Conservation (phyloP, 164 flowering plant species). For the Magnolia officinalis region DNA sequence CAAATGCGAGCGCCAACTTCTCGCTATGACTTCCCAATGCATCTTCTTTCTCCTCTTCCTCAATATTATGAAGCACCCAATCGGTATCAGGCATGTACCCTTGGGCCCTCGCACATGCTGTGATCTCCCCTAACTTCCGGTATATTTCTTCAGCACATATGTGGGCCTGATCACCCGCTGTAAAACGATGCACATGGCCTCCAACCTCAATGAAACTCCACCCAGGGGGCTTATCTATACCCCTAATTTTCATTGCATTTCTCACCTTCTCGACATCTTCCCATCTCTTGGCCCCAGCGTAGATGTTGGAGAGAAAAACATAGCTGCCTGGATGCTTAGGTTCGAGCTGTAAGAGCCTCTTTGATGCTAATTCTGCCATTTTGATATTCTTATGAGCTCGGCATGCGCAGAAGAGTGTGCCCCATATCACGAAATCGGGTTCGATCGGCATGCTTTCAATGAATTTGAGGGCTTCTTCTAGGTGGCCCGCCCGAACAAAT, state of each 20-base stretch:
- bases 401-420: slow-evolving; percentile 56
- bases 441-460: slow-evolving; percentile 39
- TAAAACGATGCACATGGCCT: slow-evolving; percentile 36
- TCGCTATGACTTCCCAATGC: slow-evolving; percentile 49
- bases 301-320: slow-evolving; percentile 44
- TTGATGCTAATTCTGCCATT: slow-evolving; percentile 41
- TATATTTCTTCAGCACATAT: slow-evolving; percentile 24
- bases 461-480: slow-evolving; percentile 40
- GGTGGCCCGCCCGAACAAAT: slow-evolving; percentile 45
- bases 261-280: slow-evolving; percentile 48
- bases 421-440: slow-evolving; percentile 59
- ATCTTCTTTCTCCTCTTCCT: slow-evolving; percentile 60
- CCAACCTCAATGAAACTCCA: slow-evolving; percentile 49
- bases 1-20: slow-evolving; percentile 46
- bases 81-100: slow-evolving; percentile 47
- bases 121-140: slow-evolving; percentile 36
- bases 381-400: slow-evolving; percentile 41
- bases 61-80: slow-evolving; percentile 48
- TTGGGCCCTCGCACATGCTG: slow-evolving; percentile 19
- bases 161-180: slow-evolving; percentile 39
- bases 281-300: slow-evolving; percentile 39
- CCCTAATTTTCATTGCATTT: slow-evolving; percentile 29
- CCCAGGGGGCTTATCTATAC: slow-evolving; percentile 41
- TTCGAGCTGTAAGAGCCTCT: slow-evolving; percentile 41
- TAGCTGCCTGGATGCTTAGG: slow-evolving; percentile 47